These are phyloP conservation scores for Pseudocercospora pini-densiflorae DNA, from an alignment of 2,329 filamentous ascomycete genomes.

Conservation along the genomic window DNA sequence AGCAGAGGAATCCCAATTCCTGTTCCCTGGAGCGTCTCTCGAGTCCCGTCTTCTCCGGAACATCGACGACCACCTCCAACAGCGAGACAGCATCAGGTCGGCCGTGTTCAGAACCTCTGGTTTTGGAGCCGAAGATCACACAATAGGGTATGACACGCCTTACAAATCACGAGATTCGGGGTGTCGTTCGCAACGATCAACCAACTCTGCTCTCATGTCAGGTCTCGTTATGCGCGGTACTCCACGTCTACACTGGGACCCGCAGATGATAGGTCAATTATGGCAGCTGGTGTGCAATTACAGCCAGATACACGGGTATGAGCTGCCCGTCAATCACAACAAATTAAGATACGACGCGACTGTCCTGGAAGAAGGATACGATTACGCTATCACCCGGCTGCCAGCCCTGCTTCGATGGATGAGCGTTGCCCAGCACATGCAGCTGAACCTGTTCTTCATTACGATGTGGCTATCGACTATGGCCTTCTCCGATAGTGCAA, in stretches of 20 bases:
- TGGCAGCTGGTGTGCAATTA: constrained; percentile 11
- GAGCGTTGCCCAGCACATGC: neutral
- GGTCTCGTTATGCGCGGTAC: neutral
- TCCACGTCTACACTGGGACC: constrained; percentile 10
- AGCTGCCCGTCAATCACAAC: neutral
- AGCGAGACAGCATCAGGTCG: constrained; percentile 17
- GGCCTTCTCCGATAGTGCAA: constrained; percentile 45
- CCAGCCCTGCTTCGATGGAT: constrained; percentile 22
- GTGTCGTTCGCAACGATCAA: neutral
- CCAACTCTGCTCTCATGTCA: constrained; percentile 13
- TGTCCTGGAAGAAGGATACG: constrained; percentile 10
- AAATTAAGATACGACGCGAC: constrained; percentile 19
- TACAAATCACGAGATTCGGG: constrained; percentile 32
- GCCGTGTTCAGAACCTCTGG: constrained; percentile 28
- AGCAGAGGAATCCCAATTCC: constrained; percentile 6
- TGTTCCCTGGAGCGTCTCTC: constrained; percentile 5
- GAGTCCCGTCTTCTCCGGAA: constrained; percentile 4
- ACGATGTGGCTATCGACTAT: constrained; percentile 43
- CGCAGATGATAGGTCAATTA: neutral
- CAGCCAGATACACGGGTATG: constrained; percentile 3
- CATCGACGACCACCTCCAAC: neutral
- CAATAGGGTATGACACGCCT: constrained; percentile 24
- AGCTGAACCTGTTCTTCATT: constrained; percentile 19
- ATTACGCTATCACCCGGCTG: constrained; percentile 11
- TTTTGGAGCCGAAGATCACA: constrained; percentile 42